These are phyloP conservation scores for Phytopythium cucurbitacearum DNA, from an alignment of 352 stramenopile genomes.

Conservation along the genomic window DNA sequence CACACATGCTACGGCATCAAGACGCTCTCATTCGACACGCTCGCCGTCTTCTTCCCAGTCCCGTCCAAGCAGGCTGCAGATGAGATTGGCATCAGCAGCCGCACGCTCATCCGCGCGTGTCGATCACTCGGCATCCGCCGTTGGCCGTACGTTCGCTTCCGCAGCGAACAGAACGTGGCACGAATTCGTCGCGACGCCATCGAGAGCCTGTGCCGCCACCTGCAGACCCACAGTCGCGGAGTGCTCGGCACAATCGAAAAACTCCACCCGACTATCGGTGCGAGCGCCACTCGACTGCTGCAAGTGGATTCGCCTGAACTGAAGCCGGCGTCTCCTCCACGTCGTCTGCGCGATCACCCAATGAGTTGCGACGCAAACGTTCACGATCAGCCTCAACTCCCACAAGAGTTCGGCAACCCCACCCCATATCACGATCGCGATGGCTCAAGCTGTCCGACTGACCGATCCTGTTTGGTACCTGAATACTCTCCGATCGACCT, in stretches of 20 bases:
- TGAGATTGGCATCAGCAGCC: conserved; percentile 43
- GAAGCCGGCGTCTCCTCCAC: too few species aligned
- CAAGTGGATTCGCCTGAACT: conserved; percentile 30
- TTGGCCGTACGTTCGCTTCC: conserved; percentile 50
- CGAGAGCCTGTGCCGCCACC: conserved; percentile 38
- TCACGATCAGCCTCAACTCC: neutral
- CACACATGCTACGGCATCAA: conserved; percentile 35
- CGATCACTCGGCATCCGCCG: conserved; percentile 43
- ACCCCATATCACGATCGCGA: too few species aligned
- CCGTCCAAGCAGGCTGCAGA: conserved; percentile 50
- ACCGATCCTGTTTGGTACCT: too few species aligned
- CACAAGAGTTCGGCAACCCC: neutral
- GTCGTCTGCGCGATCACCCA: too few species aligned
- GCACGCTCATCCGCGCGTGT: conserved; percentile 48
- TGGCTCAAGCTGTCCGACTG: too few species aligned
- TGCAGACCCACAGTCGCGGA: conserved; percentile 22
- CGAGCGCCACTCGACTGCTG: conserved; percentile 33
- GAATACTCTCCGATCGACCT: conserved; percentile 22
- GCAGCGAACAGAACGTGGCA: conserved; percentile 49
- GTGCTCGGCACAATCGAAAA: conserved; percentile 1
- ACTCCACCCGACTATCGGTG: conserved; percentile 19
- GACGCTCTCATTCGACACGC: conserved; percentile 42
- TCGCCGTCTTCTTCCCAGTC: conserved; percentile 39
- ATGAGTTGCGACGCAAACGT: too few species aligned
- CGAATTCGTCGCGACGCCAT: conserved; percentile 47